Evolutionary conservation across 108 stramenopile species (phyloP).

Genomic region (Fragilariopsis cylindrus): DNA sequence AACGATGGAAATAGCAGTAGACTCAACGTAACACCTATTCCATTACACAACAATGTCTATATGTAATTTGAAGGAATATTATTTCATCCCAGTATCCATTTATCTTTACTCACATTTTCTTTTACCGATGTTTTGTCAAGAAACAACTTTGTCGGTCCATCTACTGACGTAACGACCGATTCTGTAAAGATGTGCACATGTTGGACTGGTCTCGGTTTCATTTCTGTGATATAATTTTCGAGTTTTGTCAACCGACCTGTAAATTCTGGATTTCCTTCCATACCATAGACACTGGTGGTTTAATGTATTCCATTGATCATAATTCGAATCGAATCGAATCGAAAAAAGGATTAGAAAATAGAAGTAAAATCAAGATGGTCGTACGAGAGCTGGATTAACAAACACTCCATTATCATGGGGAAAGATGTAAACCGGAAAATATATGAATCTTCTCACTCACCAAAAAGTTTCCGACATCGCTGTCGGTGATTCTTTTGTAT

Average conservation of each 20-base stretch:
- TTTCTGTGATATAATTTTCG: slow-evolving; percentile 33
- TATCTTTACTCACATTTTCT: slow-evolving; percentile 29
- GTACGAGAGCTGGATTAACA: too few species aligned
- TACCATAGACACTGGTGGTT: slow-evolving; percentile 36
- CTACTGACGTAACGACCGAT: slow-evolving; percentile 41
- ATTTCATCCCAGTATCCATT: background rate
- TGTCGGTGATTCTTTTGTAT: slow-evolving; percentile 4
- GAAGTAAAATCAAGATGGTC: too few species aligned
- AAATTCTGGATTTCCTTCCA: slow-evolving; percentile 55
- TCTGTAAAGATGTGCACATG: slow-evolving; percentile 52
- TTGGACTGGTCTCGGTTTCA: slow-evolving; percentile 38
- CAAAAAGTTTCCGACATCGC: slow-evolving; percentile 14
- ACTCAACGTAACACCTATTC: too few species aligned
- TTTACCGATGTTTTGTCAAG: slow-evolving; percentile 41
- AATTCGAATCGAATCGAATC: background rate
- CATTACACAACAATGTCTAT: background rate
- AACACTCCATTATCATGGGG: too few species aligned
- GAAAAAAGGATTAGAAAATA: too few species aligned
- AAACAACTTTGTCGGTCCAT: slow-evolving; percentile 44
- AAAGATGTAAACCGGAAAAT: too few species aligned
- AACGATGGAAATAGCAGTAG: too few species aligned
- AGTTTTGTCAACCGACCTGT: slow-evolving; percentile 36
- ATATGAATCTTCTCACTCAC: too few species aligned
- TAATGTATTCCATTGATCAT: too few species aligned
- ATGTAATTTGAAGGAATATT: background rate